Evolutionary conservation across 2,329 filamentous ascomycete species (phyloP), one percentile per base, ranked within the genome.

Genomic region (Fusarium sp.): DNA sequence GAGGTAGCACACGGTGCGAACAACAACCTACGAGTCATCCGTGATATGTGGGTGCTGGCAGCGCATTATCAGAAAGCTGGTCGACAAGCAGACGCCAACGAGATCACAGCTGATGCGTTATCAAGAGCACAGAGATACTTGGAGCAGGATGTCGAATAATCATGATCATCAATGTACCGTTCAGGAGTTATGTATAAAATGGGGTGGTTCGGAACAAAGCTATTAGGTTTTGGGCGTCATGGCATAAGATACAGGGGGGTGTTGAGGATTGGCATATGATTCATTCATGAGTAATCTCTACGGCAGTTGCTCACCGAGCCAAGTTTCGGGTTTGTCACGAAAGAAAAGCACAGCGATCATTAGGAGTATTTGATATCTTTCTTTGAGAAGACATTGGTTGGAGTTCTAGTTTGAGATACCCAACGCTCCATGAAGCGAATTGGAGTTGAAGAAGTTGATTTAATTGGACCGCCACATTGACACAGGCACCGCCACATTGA

Each of bases 1-100:
- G 81, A 81, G 74, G 74, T 76, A 12, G 81, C 81, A 5, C 81
- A 82, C 49, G 81, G 81, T 27, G 77, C 78, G 18, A 74, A 74
- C 49, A 79, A 77, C 49, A 77, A 82, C 51, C 48, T 82, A 69
- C 78, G 81, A 33, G 81, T 82, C 33, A 80, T 82, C 46, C 77
- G 81, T 45, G 81, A 82, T 68, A 80, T 82, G 78, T 82, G 81
- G 81, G 81, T 82, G 69, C 77, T 82, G 12, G 79, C 80, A 23
- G 77, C 72, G 7, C 79, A 82, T 62, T 81, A 78, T 46, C 73
- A 80, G 52, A 77, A 76, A 57, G 74, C 77, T 27, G 80, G 80
- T 10, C 77, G 74, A 52, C 65, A 66, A 31, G 74, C 76, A 7
- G 76, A 76, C 11, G 79, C 81, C 4, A 54, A 76, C 10, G 61